Evolutionary conservation across 768 basidiomycete species (phyloP).

Genomic region (Mycena kentingensis): DNA sequence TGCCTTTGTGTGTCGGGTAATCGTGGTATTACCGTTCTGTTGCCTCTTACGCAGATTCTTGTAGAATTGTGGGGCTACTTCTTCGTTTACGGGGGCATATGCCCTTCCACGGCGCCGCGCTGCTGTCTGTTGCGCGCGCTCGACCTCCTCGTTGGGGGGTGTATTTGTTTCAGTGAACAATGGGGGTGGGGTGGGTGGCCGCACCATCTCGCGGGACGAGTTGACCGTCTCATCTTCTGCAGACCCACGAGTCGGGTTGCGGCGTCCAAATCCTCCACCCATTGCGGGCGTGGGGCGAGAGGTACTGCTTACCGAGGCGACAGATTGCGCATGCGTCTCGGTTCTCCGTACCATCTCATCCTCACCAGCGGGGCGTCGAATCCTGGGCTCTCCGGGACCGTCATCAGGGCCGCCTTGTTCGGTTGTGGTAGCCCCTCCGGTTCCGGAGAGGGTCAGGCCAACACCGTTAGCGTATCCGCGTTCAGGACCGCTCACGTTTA

Average conservation of each 20-base stretch:
- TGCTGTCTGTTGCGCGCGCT: too few species aligned
- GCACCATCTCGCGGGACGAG: background rate
- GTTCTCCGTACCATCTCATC: background rate
- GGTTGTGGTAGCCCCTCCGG: background rate
- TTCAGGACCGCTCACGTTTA: background rate
- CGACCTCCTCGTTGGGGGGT: too few species aligned
- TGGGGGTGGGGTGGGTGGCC: too few species aligned
- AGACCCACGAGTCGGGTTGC: background rate
- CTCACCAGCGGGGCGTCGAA: too few species aligned
- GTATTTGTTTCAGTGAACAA: too few species aligned
- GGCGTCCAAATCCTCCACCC: background rate
- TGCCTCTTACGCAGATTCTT: background rate
- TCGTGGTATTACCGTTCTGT: background rate
- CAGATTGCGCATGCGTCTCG: background rate
- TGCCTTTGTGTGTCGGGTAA: constrained; percentile 2
- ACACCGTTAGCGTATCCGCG: background rate
- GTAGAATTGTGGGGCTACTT: background rate
- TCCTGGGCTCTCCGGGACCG: too few species aligned
- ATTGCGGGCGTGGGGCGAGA: background rate
- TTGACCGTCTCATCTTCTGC: background rate
- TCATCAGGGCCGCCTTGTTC: background rate
- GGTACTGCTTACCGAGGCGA: background rate
- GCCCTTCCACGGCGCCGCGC: too few species aligned
- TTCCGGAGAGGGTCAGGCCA: background rate
- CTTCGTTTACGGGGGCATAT: background rate